These are phyloP conservation scores for Besnoitia besnoiti DNA, from an alignment of 169 alveolate genomes.

Conservation along the genomic window DNA sequence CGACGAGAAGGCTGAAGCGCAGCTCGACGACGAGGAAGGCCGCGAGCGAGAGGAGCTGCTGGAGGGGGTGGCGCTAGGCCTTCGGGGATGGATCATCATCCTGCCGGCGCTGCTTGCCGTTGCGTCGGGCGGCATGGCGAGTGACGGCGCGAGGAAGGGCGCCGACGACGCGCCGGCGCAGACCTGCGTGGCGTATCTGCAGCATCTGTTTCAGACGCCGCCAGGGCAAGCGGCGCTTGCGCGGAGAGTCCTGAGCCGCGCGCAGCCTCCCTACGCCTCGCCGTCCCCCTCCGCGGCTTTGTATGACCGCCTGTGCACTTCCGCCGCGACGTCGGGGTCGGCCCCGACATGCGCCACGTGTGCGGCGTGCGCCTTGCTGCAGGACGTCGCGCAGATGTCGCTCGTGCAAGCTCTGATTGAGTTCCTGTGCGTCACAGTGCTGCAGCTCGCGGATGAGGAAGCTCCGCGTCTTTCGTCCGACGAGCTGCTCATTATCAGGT, in stretches of 20 bases:
- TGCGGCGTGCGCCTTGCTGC: background rate
- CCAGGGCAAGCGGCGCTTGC: background rate
- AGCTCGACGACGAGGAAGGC: background rate
- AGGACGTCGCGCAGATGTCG: background rate
- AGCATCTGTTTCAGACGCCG: background rate
- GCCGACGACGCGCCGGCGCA: background rate
- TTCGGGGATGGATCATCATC: conserved; percentile 16
- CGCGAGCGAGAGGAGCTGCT: background rate
- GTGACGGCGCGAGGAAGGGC: background rate
- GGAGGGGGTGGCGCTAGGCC: background rate
- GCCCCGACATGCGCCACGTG: background rate
- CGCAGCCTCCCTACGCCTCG: background rate
- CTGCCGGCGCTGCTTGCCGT: background rate
- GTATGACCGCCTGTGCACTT: background rate
- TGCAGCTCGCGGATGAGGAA: background rate
- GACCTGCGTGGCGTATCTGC: background rate
- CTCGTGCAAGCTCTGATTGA: conserved; percentile 20
- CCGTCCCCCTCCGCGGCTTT: background rate
- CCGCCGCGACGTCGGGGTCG: background rate
- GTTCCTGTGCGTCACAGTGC: background rate
- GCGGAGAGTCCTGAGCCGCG: background rate
- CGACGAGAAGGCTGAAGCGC: background rate
- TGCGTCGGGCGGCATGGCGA: background rate
- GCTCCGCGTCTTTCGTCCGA: background rate
- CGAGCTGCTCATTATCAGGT: background rate